Conservation (phyloP, 176 grass and related monocot species). For the Bonia amplexicaulis region DNA sequence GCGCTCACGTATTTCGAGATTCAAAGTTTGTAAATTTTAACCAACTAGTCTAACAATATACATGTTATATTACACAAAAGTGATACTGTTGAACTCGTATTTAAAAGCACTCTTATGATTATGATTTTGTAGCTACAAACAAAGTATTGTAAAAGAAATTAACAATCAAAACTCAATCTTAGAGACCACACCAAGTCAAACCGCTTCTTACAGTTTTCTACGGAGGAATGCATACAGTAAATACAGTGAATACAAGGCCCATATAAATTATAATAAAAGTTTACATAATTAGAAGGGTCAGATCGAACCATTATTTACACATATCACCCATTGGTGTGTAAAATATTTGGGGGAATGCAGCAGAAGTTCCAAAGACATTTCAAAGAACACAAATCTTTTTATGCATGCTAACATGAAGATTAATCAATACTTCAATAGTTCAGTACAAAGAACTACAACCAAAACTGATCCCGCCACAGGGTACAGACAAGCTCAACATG, state of each 20-base stretch:
- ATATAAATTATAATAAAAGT: neutral
- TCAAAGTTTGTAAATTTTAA: no score
- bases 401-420: neutral
- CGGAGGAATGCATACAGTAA: no score
- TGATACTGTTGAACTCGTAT: no score
- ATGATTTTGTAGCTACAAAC: no score
- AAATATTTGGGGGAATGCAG: neutral
- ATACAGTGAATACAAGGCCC: neutral
- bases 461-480: neutral
- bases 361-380: neutral
- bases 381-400: constrained; percentile 2
- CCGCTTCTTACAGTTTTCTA: no score
- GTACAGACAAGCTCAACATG: constrained; percentile 1
- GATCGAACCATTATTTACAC: neutral
- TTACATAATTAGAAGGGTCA: neutral
- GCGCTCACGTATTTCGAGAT: no score
- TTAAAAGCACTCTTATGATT: no score
- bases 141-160: no score
- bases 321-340: neutral
- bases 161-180: no score
- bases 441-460: neutral
- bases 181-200: no score
- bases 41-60: no score
- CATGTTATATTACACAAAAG: no score
- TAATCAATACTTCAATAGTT: neutral